These are phyloP conservation scores for Penicillium thymicola DNA, from an alignment of 2,329 filamentous ascomycete genomes.

Conservation along the genomic window DNA sequence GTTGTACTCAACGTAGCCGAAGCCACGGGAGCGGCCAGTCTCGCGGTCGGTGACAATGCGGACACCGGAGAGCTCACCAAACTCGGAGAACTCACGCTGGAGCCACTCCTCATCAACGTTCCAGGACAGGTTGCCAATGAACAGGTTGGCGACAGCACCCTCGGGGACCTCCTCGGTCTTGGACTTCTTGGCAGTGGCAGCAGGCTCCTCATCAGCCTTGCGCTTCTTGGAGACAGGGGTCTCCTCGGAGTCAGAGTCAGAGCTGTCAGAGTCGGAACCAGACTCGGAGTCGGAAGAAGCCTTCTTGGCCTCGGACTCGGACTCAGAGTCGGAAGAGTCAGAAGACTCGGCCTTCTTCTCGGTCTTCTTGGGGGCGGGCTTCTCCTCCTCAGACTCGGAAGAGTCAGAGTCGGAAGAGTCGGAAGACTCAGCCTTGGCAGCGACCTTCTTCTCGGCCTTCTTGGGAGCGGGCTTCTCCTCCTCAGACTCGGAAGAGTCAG, in stretches of 20 bases:
- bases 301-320: slow-evolving; percentile 29
- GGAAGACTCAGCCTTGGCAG: slow-evolving; percentile 29
- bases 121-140: slow-evolving; percentile 89
- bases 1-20: slow-evolving; percentile 88
- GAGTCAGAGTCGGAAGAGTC: slow-evolving; percentile 30
- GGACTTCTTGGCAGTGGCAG: slow-evolving; percentile 55
- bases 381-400: slow-evolving; percentile 36
- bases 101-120: slow-evolving; percentile 82
- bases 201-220: slow-evolving; percentile 47
- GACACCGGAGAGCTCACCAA: slow-evolving; percentile 67
- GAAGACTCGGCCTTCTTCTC: slow-evolving; percentile 31
- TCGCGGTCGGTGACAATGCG: slow-evolving; percentile 82
- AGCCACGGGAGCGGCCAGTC: slow-evolving; percentile 80
- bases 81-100: slow-evolving; percentile 74
- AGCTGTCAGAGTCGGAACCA: slow-evolving; percentile 26
- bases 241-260: slow-evolving; percentile 33
- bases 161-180: slow-evolving; percentile 51
- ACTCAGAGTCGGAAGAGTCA: slow-evolving; percentile 31
- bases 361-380: slow-evolving; percentile 26
- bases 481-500: slow-evolving; percentile 16
- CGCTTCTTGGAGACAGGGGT: slow-evolving; percentile 45
- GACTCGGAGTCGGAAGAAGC: slow-evolving; percentile 26
- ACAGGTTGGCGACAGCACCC: slow-evolving; percentile 61
- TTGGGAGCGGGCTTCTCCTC: slow-evolving; percentile 29
- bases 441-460: slow-evolving; percentile 28